Base-by-base conservation (phyloP, 768 basidiomycete species). In the Cytidiella melzeri region DNA sequence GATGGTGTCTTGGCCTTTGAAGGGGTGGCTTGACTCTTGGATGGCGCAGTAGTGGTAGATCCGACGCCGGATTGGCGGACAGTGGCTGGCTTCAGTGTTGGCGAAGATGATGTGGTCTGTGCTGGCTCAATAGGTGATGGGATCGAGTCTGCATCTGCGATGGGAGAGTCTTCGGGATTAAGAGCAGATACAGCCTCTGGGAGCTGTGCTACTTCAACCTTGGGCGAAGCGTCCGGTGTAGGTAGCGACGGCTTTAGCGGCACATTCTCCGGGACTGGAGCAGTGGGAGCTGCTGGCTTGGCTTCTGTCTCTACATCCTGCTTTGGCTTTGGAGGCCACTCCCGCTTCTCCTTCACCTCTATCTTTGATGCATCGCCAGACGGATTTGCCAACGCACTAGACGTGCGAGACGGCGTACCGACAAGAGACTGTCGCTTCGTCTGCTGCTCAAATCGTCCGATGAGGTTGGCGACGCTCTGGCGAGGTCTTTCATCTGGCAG, bases 401-500 rank as follows among this genome's bases (percentile, higher is more conserved):
- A 73, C 56, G 81, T 83, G 51, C 85, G 77, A 13, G 79, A 72
- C 23, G 74, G 61, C 15, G 56, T 45, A 24, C 59, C 58, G 24
- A 74, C 53, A 9, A 69, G 57, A 3, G 80, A 67, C 57, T 79
- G 76, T 43, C 80, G 79, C 63, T 87, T 91, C 48, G 75, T 81
- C 68, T 87, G 83, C 58, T 79, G 86, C 66, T 92, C 90, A 57
- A 92, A 92, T 51, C 85, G 79, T 45, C 90, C 90, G 61, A 92
- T 92, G 69, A 92, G 83, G 63, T 91, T 92, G 55, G 90, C 90
- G 42, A 92, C 90, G 59, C 84, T 88, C 64, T 79, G 80, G 52
- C 90, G 84, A 43, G 89, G 88, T 62, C 85, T 79, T 70, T 92
- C 90, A 74, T 92, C 89, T 67, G 90, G 88, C 54, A 90, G 69